Evolutionary conservation across 108 stramenopile genomes (phyloP).

Genomic region (Thalassiosira profunda): DNA sequence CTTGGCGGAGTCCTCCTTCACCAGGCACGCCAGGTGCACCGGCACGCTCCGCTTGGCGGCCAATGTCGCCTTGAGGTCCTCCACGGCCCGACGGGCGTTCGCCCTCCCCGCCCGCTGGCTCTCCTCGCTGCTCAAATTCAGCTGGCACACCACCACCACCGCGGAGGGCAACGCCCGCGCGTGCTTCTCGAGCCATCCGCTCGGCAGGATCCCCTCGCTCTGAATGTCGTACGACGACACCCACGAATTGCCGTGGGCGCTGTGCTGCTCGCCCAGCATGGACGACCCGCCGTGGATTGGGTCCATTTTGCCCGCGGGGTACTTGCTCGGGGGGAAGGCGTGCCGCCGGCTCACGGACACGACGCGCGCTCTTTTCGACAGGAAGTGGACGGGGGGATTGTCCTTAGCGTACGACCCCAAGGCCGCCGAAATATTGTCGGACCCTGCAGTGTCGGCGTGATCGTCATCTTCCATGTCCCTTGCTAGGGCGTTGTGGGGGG

Average conservation of each 20-base stretch:
- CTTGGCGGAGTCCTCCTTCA: constrained; percentile 10
- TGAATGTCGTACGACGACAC: constrained; percentile 31
- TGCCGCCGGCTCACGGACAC: constrained; percentile 58
- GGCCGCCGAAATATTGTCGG: neutral
- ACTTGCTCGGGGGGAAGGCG: constrained; percentile 84
- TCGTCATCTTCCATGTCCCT: constrained; percentile 4
- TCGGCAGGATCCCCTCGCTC: constrained; percentile 71
- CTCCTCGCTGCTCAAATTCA: constrained; percentile 17
- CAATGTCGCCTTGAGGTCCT: constrained; percentile 55
- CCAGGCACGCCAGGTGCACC: constrained; percentile 69
- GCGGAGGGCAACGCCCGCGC: constrained; percentile 70
- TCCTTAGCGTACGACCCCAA: constrained; percentile 9
- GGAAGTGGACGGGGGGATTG: constrained; percentile 19
- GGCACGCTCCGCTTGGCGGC: constrained; percentile 66
- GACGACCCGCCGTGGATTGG: constrained; percentile 10
- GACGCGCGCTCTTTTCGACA: constrained; percentile 55
- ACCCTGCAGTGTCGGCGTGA: neutral
- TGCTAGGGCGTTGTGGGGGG: neutral
- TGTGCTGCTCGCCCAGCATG: constrained; percentile 11
- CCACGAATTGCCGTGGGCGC: constrained; percentile 15
- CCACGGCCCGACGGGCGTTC: too few species aligned
- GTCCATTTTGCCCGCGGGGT: constrained; percentile 61
- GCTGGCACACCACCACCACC: constrained; percentile 65
- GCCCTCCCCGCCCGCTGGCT: too few species aligned
- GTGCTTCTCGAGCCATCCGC: constrained; percentile 86